These are phyloP conservation scores for Lepidium africanum DNA, from an alignment of 345 rosid genomes.

Conservation along the genomic window DNA sequence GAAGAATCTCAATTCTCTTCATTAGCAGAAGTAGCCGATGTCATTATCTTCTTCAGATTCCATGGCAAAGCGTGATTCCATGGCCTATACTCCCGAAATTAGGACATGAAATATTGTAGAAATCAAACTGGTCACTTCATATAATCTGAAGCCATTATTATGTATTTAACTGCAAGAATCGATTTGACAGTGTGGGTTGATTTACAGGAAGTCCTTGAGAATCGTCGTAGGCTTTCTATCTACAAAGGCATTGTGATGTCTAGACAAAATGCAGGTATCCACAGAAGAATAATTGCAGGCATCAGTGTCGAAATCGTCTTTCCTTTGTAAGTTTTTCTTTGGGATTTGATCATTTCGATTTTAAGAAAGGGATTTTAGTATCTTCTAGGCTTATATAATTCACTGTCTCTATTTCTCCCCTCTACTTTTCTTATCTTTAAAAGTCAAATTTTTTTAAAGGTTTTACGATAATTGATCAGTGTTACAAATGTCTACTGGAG, in stretches of 20 bases:
- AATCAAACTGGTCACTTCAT: conserved; percentile 63
- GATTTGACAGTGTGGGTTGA: conserved; percentile 7
- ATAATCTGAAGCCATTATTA: background rate
- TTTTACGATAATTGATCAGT: conserved; percentile 8
- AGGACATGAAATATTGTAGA: conserved; percentile 78
- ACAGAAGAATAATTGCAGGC: conserved; percentile 86
- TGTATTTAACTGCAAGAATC: background rate
- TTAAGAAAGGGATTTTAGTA: too few species aligned
- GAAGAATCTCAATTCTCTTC: too few species aligned
- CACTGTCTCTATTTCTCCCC: too few species aligned
- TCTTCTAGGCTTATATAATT: too few species aligned
- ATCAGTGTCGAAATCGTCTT: conserved; percentile 64
- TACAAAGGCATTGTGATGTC: conserved; percentile 71
- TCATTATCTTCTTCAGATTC: too few species aligned
- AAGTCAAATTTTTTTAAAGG: conserved; percentile 12
- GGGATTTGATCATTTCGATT: too few species aligned
- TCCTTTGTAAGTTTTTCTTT: conserved; percentile 57
- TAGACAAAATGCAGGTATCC: conserved; percentile 85
- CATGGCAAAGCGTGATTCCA: too few species aligned
- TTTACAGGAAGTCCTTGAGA: conserved; percentile 73
- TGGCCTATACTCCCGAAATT: conserved; percentile 35
- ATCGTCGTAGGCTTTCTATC: conserved; percentile 60
- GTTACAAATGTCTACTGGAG: conserved; percentile 40
- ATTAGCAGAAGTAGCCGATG: too few species aligned
- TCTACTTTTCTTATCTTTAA: too few species aligned